Evolutionary conservation across 1,139 yeast genomes (phyloP).

Genomic region (Saccharomycopsis hybrid): DNA sequence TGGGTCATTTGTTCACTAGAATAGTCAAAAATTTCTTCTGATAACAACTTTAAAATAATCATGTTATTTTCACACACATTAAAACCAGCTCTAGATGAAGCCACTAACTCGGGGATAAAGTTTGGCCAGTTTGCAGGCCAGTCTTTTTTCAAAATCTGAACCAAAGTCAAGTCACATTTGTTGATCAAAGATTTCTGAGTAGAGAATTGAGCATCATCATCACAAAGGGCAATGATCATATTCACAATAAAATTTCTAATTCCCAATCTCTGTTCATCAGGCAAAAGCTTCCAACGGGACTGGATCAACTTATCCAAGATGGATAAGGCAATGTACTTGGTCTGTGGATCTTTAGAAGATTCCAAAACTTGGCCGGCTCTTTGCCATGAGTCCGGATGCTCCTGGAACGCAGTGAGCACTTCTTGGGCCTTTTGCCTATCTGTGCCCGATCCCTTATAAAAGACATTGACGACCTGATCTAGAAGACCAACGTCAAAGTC

Average conservation of each 20-base stretch:
- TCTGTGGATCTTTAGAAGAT: conserved; percentile 69
- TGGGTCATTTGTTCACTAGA: conserved; percentile 95
- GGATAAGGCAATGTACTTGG: conserved; percentile 87
- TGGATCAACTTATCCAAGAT: conserved; percentile 85
- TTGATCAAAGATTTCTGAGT: conserved; percentile 78
- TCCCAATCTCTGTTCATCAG: conserved; percentile 79
- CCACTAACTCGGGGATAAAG: conserved; percentile 88
- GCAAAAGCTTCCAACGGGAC: conserved; percentile 90
- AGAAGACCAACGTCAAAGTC: conserved; percentile 75
- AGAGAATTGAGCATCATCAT: conserved; percentile 70
- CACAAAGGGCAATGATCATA: conserved; percentile 89
- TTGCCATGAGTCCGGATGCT: conserved; percentile 94
- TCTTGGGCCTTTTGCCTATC: conserved; percentile 81
- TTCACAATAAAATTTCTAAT: conserved; percentile 89
- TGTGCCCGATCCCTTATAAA: conserved; percentile 75
- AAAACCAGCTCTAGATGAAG: conserved; percentile 75
- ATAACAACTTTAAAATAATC: conserved; percentile 79
- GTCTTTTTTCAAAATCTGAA: conserved; percentile 90
- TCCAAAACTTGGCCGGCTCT: conserved; percentile 86
- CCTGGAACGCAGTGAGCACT: conserved; percentile 83
- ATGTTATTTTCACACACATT: conserved; percentile 97
- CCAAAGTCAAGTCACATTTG: conserved; percentile 90
- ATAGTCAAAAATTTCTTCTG: conserved; percentile 94
- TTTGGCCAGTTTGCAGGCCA: conserved; percentile 99
- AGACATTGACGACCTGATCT: conserved; percentile 83